Percentiles rank a stretch among this genome's conserved stretches.
Evolutionary conservation across 441 rosid genomes (phyloP).

Genomic region (Gossypium schwendimanii): DNA sequence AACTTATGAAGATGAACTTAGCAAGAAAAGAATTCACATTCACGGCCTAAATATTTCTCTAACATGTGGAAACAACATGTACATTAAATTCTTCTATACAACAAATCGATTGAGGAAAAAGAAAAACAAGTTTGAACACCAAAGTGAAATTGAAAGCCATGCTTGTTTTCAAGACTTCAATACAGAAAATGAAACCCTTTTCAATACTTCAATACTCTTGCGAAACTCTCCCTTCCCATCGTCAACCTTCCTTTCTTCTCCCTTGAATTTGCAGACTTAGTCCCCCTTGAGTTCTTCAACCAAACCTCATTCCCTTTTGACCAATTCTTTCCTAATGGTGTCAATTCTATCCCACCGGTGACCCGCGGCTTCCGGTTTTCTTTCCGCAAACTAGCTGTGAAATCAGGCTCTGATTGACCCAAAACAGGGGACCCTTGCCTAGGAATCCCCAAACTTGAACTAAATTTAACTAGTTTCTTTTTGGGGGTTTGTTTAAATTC

Average conservation of each 20-base stretch:
- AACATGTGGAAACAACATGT: too few relatives aligned
- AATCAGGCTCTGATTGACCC: constrained; percentile 72
- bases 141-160: too few relatives aligned
- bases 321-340: constrained; percentile 41
- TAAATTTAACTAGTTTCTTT: constrained; percentile 60
- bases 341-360: constrained; percentile 23
- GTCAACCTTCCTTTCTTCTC: constrained; percentile 52
- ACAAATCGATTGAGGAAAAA: too few relatives aligned
- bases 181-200: constrained; percentile 48
- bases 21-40: too few relatives aligned
- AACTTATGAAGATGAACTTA: too few relatives aligned
- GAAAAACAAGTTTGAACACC: too few relatives aligned
- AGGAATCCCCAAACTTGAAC: constrained; percentile 17
- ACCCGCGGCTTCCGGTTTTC: constrained; percentile 55
- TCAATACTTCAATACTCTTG: constrained; percentile 46
- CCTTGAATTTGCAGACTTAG: constrained; percentile 56
- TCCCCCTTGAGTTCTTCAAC: constrained; percentile 45
- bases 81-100: too few relatives aligned
- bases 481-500: constrained; percentile 27
- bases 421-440: constrained; percentile 39
- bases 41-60: too few relatives aligned
- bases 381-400: constrained; percentile 48
- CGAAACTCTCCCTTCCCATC: constrained; percentile 61
- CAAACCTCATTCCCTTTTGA: constrained; percentile 23
- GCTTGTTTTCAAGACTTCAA: not conserved